Conservation (phyloP, 176 grass and related monocot species). For the Thalia dealbata region DNA sequence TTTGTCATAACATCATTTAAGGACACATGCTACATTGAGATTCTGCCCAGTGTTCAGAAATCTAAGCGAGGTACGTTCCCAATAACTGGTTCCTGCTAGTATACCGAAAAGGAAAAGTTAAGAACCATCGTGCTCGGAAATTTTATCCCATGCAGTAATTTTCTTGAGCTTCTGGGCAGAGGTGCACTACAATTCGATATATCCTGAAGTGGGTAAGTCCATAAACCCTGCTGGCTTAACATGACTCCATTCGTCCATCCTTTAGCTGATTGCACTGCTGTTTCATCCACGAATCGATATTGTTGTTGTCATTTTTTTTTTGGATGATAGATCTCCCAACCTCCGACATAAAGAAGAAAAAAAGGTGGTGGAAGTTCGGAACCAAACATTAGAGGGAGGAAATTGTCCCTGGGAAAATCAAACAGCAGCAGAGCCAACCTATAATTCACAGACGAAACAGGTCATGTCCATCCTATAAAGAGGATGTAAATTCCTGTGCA, state of each 20-base stretch:
- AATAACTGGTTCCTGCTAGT: not conserved
- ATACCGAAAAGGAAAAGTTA: not conserved
- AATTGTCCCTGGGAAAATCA: not conserved
- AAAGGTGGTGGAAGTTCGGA: conserved; percentile 86
- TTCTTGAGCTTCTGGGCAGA: conserved; percentile 98
- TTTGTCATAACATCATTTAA: conserved; percentile 98
- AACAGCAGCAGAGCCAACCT: not conserved
- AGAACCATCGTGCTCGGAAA: not conserved
- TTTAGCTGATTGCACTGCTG: not conserved
- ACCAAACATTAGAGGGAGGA: conserved; percentile 17
- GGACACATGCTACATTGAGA: conserved; percentile 99
- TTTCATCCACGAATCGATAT: not conserved
- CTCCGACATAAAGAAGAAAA: conserved; percentile 55
- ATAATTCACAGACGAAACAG: not conserved
- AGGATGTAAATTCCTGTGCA: not conserved
- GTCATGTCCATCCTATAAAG: not conserved
- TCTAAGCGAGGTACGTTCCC: conserved; percentile 78
- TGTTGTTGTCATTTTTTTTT: not conserved
- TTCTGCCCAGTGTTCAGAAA: conserved; percentile 84
- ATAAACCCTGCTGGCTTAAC: not conserved
- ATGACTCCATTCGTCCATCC: not conserved
- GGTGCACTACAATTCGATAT: conserved; percentile 98
- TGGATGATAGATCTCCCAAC: conserved; percentile 42
- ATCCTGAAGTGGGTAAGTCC: conserved; percentile 76
- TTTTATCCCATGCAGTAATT: conserved; percentile 44